Percentiles rank a stretch among this genome's conserved stretches.
Evolutionary conservation across 129 eudicot species (phyloP).

Genomic region (Pseudognaphalium luteoalbum): DNA sequence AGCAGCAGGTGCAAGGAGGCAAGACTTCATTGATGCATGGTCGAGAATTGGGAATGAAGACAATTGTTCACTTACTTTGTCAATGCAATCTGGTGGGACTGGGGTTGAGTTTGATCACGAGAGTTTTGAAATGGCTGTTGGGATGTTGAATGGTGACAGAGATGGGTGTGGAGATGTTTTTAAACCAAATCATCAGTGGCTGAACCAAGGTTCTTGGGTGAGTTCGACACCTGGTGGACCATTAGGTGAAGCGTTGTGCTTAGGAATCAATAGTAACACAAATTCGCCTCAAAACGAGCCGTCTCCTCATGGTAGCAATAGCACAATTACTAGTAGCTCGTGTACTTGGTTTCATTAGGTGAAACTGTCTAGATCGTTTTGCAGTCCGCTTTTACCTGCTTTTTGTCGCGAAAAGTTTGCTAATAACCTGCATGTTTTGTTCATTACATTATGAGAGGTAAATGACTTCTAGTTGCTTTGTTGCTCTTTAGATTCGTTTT

Average conservation of each 20-base stretch:
- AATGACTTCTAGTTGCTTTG: neutral
- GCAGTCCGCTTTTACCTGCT: neutral
- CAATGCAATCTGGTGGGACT: conserved; percentile 45
- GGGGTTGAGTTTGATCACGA: conserved; percentile 30
- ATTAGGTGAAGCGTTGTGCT: conserved; percentile 69
- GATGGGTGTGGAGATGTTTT: conserved; percentile 17
- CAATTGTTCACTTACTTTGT: conserved; percentile 47
- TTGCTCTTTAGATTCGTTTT: neutral
- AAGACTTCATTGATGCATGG: conserved; percentile 45
- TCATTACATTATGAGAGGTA: neutral
- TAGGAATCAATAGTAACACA: conserved; percentile 34
- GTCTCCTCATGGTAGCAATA: conserved; percentile 34
- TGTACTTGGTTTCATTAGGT: conserved; percentile 35
- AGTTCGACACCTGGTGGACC: conserved; percentile 65
- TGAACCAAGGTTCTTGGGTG: conserved; percentile 41
- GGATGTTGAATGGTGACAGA: conserved; percentile 27
- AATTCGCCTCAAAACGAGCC: conserved; percentile 14
- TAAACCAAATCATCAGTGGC: conserved; percentile 33
- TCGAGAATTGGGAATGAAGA: conserved; percentile 25
- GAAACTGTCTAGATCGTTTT: neutral
- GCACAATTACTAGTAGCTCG: conserved; percentile 20
- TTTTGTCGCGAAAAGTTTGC: neutral
- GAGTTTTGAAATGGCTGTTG: conserved; percentile 17
- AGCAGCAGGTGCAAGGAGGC: neutral
- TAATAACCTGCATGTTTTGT: conserved; percentile 6